Conservation (phyloP, 495 filamentous ascomycete species). For the Pyrenopolyporus hunteri region DNA sequence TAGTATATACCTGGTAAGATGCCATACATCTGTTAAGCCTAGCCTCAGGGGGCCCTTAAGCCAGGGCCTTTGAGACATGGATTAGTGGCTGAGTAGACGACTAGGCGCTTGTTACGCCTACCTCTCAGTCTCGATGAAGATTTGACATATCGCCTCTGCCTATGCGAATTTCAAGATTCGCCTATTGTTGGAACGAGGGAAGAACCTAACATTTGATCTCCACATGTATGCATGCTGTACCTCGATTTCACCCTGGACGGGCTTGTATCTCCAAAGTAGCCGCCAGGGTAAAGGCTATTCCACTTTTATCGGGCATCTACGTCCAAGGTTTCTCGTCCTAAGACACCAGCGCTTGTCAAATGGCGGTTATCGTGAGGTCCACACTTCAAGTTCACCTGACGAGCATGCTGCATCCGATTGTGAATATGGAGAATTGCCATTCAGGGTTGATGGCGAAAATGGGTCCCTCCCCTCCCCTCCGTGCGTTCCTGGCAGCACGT, state of each 20-base stretch:
- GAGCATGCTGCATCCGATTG: constrained; percentile 9
- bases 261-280: constrained; percentile 25
- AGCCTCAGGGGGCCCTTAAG: neutral
- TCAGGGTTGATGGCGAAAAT: neutral
- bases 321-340: constrained; percentile 4
- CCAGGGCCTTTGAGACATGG: constrained; percentile 10
- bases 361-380: constrained; percentile 15
- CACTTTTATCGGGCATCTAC: constrained; percentile 1
- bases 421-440: neutral
- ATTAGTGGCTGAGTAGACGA: constrained; percentile 21
- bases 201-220: neutral
- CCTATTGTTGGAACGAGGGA: constrained; percentile 3
- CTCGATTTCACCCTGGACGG: neutral
- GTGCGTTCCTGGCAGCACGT: constrained; percentile 1
- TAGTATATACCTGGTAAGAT: neutral
- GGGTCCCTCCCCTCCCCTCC: too few species aligned
- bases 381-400: neutral
- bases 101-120: constrained; percentile 13
- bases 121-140: constrained; percentile 7
- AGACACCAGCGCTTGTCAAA: neutral
- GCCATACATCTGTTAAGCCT: constrained; percentile 10
- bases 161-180: constrained; percentile 1
- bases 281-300: neutral
- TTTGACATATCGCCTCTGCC: constrained; percentile 6
- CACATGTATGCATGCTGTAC: constrained; percentile 23